phyloP scores from a whole-genome alignment of 1,284 basidiomycete genomes.

The Puccinia triticina region DNA sequence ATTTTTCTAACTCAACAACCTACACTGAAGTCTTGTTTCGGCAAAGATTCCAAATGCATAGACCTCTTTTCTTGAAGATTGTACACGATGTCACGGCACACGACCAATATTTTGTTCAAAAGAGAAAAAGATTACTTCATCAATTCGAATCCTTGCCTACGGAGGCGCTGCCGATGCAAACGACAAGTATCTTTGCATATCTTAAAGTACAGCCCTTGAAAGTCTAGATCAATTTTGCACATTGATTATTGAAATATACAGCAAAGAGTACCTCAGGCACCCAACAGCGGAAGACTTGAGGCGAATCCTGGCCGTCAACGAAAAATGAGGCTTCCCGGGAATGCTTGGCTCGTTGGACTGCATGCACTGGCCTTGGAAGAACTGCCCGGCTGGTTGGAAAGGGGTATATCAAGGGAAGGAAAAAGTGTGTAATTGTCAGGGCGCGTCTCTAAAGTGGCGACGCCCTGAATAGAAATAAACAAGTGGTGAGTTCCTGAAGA shows the following conservation, averaged over 20 bases:
- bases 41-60: background rate
- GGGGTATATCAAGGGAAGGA: slow-evolving; percentile 18
- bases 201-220: background rate
- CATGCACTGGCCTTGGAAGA: slow-evolving; percentile 35
- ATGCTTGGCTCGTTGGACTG: slow-evolving; percentile 4
- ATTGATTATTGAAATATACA: background rate
- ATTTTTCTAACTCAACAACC: background rate
- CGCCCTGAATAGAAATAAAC: too few relatives aligned
- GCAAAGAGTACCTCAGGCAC: background rate
- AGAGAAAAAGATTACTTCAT: background rate
- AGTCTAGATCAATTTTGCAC: slow-evolving; percentile 9
- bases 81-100: background rate
- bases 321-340: slow-evolving; percentile 13
- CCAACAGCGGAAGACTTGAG: background rate
- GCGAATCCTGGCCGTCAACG: background rate
- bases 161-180: background rate
- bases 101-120: background rate
- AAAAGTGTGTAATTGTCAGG: background rate
- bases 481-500: too few relatives aligned
- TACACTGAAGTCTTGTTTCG: background rate
- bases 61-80: background rate
- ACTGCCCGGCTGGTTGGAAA: slow-evolving; percentile 16
- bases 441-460: too few relatives aligned
- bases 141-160: slow-evolving; percentile 8
- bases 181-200: background rate